Evolutionary conservation across 805 yeast species (phyloP).

Genomic region (Yarrowia sp.): DNA sequence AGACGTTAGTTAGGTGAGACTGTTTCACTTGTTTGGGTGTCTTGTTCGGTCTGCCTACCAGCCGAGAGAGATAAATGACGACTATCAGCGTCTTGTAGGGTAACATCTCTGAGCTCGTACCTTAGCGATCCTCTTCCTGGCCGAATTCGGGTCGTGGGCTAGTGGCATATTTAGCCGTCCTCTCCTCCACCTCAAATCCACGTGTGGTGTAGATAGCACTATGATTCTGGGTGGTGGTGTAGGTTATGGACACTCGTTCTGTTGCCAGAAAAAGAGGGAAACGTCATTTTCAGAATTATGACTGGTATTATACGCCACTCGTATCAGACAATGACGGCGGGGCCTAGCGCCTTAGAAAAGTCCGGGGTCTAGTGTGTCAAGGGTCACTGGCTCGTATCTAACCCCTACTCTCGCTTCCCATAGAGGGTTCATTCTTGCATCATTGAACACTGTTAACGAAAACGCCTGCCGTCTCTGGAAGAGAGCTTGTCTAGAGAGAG

Average conservation of each 20-base stretch:
- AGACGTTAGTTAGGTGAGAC: slow-evolving; percentile 24
- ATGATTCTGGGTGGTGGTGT: not conserved
- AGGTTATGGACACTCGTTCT: not conserved
- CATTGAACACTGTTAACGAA: not conserved
- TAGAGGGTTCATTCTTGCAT: not conserved
- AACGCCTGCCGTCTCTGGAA: not conserved
- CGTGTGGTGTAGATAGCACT: slow-evolving; percentile 1
- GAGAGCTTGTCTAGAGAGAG: not conserved
- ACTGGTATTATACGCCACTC: not conserved
- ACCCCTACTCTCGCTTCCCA: not conserved
- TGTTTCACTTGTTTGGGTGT: slow-evolving; percentile 5
- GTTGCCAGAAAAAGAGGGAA: too few species aligned
- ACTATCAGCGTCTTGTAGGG: too few species aligned
- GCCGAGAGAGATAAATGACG: too few species aligned
- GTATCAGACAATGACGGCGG: not conserved
- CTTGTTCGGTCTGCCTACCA: too few species aligned
- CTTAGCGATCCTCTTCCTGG: not conserved
- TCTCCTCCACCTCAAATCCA: slow-evolving; percentile 4
- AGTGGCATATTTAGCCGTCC: not conserved
- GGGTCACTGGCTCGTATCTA: not conserved
- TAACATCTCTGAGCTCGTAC: too few species aligned
- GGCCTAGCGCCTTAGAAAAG: not conserved
- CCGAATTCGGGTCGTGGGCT: not conserved
- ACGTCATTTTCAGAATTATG: too few species aligned
- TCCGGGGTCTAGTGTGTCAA: not conserved